Evolutionary conservation across 371 early-diverging fungal species (phyloP).

Genomic region (Circinella minor): DNA sequence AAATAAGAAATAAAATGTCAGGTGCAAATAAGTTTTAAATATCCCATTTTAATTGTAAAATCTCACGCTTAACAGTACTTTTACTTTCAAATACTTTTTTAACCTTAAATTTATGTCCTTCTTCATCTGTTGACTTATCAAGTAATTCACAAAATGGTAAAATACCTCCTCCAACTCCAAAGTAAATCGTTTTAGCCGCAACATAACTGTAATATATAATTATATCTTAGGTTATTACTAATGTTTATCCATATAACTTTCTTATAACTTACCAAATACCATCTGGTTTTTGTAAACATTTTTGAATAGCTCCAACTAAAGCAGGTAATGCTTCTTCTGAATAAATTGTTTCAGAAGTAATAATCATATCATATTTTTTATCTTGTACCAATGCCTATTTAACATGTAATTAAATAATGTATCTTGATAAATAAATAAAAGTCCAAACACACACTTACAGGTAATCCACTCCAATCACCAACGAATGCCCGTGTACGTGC

Average conservation of each 20-base stretch:
- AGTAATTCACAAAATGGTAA: conserved; percentile 69
- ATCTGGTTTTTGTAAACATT: conserved; percentile 60
- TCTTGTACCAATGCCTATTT: conserved; percentile 11
- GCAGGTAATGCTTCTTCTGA: conserved; percentile 64
- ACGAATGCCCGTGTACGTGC: conserved; percentile 62
- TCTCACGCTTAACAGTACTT: conserved; percentile 80
- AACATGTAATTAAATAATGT: neutral
- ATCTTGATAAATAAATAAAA: neutral
- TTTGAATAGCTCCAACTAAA: conserved; percentile 69
- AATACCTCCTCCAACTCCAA: conserved; percentile 86
- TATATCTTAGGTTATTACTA: too few species aligned
- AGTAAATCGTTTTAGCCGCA: conserved; percentile 93
- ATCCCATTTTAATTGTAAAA: conserved; percentile 71
- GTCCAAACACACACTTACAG: conserved; percentile 27
- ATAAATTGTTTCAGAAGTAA: conserved; percentile 96
- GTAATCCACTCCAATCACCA: conserved; percentile 75
- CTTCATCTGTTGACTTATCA: conserved; percentile 43
- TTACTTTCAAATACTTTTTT: conserved; percentile 67
- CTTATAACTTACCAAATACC: conserved; percentile 70
- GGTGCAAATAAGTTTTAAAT: conserved; percentile 5
- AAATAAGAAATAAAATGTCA: neutral
- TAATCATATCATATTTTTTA: conserved; percentile 76
- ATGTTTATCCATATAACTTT: too few species aligned
- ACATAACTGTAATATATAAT: conserved; percentile 60
- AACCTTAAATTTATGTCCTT: conserved; percentile 60